Conservation (phyloP, 2,329 filamentous ascomycete genomes). For the Albifimbria verrucaria region DNA sequence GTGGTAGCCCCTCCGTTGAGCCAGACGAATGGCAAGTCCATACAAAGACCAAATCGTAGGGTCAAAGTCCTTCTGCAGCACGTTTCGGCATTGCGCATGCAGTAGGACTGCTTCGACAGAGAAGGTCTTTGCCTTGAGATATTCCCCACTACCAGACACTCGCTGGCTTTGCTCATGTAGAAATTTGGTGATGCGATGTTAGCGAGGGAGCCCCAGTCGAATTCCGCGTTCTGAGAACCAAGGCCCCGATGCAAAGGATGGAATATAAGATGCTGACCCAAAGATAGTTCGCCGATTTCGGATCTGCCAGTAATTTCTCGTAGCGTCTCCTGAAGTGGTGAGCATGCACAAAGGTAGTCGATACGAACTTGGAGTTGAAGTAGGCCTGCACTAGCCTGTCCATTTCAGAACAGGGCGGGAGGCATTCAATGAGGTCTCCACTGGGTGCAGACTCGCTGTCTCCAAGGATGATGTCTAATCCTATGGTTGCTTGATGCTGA, state of each 20-base stretch:
- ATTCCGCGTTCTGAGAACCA: slow-evolving; percentile 27
- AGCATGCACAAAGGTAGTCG: slow-evolving; percentile 35
- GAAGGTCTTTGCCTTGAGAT: slow-evolving; percentile 40
- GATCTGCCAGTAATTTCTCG: slow-evolving; percentile 42
- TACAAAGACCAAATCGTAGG: slow-evolving; percentile 45
- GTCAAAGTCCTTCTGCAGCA: slow-evolving; percentile 38
- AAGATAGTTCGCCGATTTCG: slow-evolving; percentile 36
- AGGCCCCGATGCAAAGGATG: slow-evolving; percentile 38
- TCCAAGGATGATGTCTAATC: slow-evolving; percentile 30
- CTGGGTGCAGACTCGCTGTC: slow-evolving; percentile 21
- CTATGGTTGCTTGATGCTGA: slow-evolving; percentile 11
- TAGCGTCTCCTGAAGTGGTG: slow-evolving; percentile 47
- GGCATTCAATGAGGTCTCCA: slow-evolving; percentile 25
- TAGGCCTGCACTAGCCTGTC: slow-evolving; percentile 34
- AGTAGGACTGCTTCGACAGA: slow-evolving; percentile 49
- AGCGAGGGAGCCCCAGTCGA: slow-evolving; percentile 12
- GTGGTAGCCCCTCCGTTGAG: slow-evolving; percentile 51
- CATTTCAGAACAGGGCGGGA: slow-evolving; percentile 33
- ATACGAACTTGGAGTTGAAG: slow-evolving; percentile 36
- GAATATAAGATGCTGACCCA: slow-evolving; percentile 52
- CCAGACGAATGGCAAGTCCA: slow-evolving; percentile 43
- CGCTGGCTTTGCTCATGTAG: slow-evolving; percentile 35
- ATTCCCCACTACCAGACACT: slow-evolving; percentile 47
- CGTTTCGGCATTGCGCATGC: slow-evolving; percentile 39
- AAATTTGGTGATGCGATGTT: slow-evolving; percentile 21